Conservation (phyloP, 2,329 filamentous ascomycete genomes). For the Bretziella fagacearum region DNA sequence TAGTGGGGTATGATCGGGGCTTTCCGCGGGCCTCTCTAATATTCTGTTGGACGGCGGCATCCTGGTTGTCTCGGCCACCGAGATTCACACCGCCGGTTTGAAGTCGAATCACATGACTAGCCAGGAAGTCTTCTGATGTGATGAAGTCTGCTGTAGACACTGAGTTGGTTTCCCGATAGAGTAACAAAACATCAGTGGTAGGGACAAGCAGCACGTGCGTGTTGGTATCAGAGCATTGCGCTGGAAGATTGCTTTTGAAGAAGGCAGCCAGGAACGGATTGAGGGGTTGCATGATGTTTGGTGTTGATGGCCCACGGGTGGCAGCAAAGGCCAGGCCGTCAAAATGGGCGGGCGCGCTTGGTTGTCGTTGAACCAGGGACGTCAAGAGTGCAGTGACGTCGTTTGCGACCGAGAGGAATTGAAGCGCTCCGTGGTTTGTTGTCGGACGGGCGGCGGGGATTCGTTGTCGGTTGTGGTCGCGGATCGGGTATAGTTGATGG, state of each 20-base stretch:
- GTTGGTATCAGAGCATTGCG: constrained; percentile 80
- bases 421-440: background rate
- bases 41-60: constrained; percentile 31
- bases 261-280: constrained; percentile 98
- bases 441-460: background rate
- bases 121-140: constrained; percentile 82
- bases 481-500: no score
- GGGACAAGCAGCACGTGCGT: constrained; percentile 91
- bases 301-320: background rate
- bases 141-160: constrained; percentile 67
- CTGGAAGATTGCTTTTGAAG: constrained; percentile 84
- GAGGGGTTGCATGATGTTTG: constrained; percentile 69
- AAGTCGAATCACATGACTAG: constrained; percentile 87
- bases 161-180: constrained; percentile 73
- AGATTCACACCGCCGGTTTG: constrained; percentile 35
- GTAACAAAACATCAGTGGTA: constrained; percentile 78
- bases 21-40: constrained; percentile 79
- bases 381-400: background rate
- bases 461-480: no score
- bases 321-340: constrained; percentile 1
- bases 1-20: constrained; percentile 81
- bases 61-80: constrained; percentile 34
- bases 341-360: background rate
- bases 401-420: background rate
- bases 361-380: background rate